Conservation (phyloP, 2,329 filamentous ascomycete species). For the Cercospora zeina region DNA sequence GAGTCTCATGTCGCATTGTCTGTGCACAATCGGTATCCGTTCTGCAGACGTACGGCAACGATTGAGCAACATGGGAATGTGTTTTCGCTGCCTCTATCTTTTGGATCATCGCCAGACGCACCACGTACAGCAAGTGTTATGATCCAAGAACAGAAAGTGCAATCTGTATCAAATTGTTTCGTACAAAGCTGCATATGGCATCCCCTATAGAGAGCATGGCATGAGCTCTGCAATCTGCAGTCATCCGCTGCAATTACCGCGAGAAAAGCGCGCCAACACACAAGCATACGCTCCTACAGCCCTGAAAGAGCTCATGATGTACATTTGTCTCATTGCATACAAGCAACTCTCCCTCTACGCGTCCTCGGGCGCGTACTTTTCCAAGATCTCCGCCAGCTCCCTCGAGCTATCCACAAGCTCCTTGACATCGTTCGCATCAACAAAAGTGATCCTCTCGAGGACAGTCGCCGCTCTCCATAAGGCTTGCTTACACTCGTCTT, state of each 20-base stretch:
- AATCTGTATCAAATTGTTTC: too few species aligned
- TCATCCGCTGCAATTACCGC: neutral
- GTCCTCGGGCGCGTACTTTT: neutral
- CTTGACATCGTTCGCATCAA: neutral
- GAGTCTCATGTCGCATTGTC: too few species aligned
- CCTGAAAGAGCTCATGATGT: neutral
- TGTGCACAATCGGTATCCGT: too few species aligned
- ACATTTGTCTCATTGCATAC: neutral
- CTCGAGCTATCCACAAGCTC: neutral
- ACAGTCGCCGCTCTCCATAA: neutral
- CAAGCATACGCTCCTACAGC: neutral
- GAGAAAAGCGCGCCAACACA: neutral
- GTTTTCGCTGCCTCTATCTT: too few species aligned
- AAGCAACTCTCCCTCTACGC: neutral
- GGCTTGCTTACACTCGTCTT: neutral
- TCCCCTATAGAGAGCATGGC: too few species aligned
- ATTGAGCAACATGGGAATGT: too few species aligned
- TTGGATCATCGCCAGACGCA: too few species aligned
- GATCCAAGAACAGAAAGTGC: too few species aligned
- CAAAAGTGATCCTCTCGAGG: neutral
- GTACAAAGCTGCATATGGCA: too few species aligned
- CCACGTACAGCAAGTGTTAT: too few species aligned
- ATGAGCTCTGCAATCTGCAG: neutral
- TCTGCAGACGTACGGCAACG: too few species aligned
- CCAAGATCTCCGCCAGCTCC: neutral